Conservation (phyloP, 169 alveolate genomes). For the Eimeria acervulina region DNA sequence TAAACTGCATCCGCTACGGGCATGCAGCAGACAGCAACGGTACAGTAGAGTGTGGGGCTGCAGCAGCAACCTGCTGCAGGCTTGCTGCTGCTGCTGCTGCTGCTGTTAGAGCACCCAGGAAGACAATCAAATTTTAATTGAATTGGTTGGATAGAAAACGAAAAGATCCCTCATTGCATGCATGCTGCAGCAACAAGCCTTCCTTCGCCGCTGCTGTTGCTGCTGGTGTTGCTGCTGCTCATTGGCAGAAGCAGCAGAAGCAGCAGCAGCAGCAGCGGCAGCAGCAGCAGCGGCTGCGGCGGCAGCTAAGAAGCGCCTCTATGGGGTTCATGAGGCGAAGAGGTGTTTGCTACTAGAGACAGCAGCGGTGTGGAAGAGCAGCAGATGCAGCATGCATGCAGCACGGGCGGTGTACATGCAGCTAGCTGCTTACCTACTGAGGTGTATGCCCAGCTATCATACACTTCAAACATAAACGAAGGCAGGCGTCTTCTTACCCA, state of each 20-base stretch:
- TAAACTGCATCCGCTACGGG: neutral
- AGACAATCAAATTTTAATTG: neutral
- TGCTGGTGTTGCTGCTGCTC: neutral
- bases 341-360: neutral
- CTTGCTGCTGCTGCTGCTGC: constrained; percentile 3
- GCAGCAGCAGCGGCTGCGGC: no score
- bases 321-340: no score
- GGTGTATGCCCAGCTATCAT: no score
- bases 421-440: neutral
- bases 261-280: neutral
- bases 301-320: neutral
- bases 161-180: neutral
- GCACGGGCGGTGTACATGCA: neutral
- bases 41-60: neutral
- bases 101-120: neutral
- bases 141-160: neutral
- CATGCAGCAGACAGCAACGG: neutral
- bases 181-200: neutral
- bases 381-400: constrained; percentile 12
- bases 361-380: neutral
- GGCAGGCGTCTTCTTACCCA: no score
- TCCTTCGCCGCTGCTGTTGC: neutral
- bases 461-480: no score
- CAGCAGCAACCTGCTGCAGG: no score
- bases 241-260: neutral